Conservation (phyloP, 441 rosid species). For the Bocquillonia castaneifolia region DNA sequence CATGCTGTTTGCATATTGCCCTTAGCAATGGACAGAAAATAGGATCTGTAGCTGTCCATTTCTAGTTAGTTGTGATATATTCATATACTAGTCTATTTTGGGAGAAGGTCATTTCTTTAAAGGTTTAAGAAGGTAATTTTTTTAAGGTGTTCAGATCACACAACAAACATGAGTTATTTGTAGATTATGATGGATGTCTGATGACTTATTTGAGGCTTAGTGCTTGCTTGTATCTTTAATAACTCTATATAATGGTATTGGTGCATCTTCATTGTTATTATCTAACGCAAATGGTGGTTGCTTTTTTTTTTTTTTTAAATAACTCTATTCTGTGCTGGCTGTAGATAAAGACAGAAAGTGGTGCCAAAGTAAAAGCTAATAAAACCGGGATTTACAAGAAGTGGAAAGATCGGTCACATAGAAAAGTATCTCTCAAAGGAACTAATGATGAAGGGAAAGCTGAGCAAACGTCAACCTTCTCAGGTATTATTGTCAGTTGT, state of each 20-base stretch:
- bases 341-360: constrained; percentile 88
- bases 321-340: constrained; percentile 15
- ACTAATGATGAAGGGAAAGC: constrained; percentile 38
- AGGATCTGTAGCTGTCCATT: background rate
- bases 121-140: background rate
- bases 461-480: constrained; percentile 34
- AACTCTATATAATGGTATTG: background rate
- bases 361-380: constrained; percentile 60
- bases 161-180: background rate
- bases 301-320: too few species aligned
- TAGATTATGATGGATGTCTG: background rate
- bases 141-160: background rate
- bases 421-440: constrained; percentile 50
- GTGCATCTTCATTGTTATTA: background rate
- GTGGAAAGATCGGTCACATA: constrained; percentile 76
- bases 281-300: too few species aligned
- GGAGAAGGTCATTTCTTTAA: background rate
- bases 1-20: too few species aligned
- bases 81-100: background rate
- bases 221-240: background rate
- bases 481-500: constrained; percentile 57
- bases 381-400: constrained; percentile 86
- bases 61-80: background rate
- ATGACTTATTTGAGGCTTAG: background rate
- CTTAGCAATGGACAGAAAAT: background rate